These are phyloP conservation scores for Phytophthora fragariae DNA, from an alignment of 352 stramenopile genomes.

Conservation along the genomic window DNA sequence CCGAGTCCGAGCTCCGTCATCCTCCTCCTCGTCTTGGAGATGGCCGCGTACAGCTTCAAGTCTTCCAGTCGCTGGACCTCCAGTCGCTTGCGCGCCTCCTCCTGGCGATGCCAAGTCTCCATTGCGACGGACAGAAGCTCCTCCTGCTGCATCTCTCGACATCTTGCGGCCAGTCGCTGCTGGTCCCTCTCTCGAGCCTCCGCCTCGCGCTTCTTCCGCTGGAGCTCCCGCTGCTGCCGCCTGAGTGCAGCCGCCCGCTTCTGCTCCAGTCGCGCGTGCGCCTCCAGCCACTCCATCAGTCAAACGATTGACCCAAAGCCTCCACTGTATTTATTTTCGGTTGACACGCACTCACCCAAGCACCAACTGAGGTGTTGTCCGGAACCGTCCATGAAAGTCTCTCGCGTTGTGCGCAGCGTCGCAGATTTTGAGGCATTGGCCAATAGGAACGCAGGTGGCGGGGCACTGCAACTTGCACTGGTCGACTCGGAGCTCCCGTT, in stretches of 20 bases:
- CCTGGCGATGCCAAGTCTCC: conserved; percentile 37
- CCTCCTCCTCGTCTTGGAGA: conserved; percentile 33
- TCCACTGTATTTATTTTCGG: conserved; percentile 9
- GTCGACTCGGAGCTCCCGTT: background rate
- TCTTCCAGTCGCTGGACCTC: conserved; percentile 52
- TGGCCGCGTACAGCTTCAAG: conserved; percentile 40
- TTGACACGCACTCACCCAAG: background rate
- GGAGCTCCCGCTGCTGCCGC: conserved; percentile 59
- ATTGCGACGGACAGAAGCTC: conserved; percentile 58
- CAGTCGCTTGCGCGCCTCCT: conserved; percentile 30
- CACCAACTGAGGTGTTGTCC: background rate
- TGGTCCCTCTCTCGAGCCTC: conserved; percentile 46
- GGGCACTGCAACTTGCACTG: conserved; percentile 16
- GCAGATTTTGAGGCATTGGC: conserved; percentile 36
- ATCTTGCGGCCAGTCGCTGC: conserved; percentile 36
- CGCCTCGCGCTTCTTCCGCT: conserved; percentile 31
- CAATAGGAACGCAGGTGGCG: conserved; percentile 25
- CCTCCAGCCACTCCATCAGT: conserved; percentile 58
- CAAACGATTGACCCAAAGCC: background rate
- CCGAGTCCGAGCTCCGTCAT: conserved; percentile 49
- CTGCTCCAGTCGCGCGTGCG: conserved; percentile 56
- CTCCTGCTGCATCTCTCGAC: conserved; percentile 62
- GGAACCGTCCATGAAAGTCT: conserved; percentile 36
- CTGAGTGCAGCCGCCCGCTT: conserved; percentile 53
- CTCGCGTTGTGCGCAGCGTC: conserved; percentile 36